Evolutionary conservation across 345 rosid genomes (phyloP), one percentile per base, ranked within the genome.

Genomic region (Gossypium thurberi): DNA sequence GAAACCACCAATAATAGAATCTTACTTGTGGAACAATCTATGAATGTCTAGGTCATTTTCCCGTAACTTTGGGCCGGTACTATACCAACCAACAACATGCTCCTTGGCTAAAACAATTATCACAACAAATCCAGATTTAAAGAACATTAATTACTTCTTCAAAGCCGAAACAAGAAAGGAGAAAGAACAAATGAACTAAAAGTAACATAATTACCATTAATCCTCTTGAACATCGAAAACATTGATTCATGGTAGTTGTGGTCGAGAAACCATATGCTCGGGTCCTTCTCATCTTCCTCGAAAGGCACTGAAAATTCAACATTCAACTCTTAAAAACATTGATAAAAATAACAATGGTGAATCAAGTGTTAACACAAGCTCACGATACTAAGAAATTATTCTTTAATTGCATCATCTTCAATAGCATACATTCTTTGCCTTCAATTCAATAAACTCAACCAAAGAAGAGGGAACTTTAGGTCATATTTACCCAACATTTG

Each of bases 171-270:
- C 10, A 71, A 50, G 28, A 58, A 50, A 25, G 25, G 9, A 48
- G 4, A 61, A 1, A 47, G 26, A 17, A 26, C 11, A 60, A 15
- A 26, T 13, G 48, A 61, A 61, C 73, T n/a, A 65, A 43, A 20
- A 10, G 1, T 11, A 10, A 25, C 42, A 18, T 17, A 33, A 28
- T 63, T 82, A 90, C 98, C 99, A 65, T 95, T 92, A 42, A 95
- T 95, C 78, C 99, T 91, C 82, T 95, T 95, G 81, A 95, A 92
- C 99, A 95, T 92, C 46, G 97, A 89, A 80, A 86, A 92, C 99
- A 95, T 91, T 0, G 98, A 84, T 76, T 92, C 99, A 51, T 92
- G 99, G 85, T 95, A 95, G 78, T 92, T 95, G 81, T 95, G 98
- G 85, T 95, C 97, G 66, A 95, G 88, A 84, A 92, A 95, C 99